Conservation (phyloP, 495 filamentous ascomycete genomes). For the Lichenothelia convexa region DNA sequence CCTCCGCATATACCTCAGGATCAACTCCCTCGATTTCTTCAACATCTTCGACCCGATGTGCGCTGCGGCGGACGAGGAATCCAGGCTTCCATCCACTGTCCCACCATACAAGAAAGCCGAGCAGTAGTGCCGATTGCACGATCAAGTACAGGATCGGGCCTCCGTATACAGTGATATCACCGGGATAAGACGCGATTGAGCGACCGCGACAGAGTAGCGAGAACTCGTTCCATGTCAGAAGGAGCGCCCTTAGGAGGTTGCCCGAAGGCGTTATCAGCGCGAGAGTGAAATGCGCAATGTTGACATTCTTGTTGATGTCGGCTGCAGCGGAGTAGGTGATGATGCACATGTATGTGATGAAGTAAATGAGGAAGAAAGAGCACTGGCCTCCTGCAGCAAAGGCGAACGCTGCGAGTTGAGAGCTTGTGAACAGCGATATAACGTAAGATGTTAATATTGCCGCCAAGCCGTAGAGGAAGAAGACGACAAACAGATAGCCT, state of each 20-base stretch:
- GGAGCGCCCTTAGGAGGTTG: constrained; percentile 48
- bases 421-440: constrained; percentile 47
- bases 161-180: constrained; percentile 52
- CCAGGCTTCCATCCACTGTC: constrained; percentile 44
- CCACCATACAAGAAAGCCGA: constrained; percentile 47
- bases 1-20: constrained; percentile 29
- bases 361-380: constrained; percentile 58
- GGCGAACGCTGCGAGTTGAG: constrained; percentile 56
- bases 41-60: constrained; percentile 18
- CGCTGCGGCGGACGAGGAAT: constrained; percentile 20
- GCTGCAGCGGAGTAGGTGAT: constrained; percentile 46
- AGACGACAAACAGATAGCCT: constrained; percentile 57
- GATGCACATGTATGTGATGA: constrained; percentile 29
- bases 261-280: constrained; percentile 49
- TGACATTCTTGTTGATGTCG: constrained; percentile 37
- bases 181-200: constrained; percentile 47
- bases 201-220: constrained; percentile 44
- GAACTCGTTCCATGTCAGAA: constrained; percentile 63
- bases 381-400: constrained; percentile 55
- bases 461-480: constrained; percentile 56
- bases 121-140: constrained; percentile 45
- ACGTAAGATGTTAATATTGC: constrained; percentile 55
- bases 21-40: constrained; percentile 29
- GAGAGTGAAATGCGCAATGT: constrained; percentile 49
- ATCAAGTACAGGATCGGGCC: constrained; percentile 63